Evolutionary conservation across 2,329 filamentous ascomycete species (phyloP).

Genomic region (Juglanconis juglandina): DNA sequence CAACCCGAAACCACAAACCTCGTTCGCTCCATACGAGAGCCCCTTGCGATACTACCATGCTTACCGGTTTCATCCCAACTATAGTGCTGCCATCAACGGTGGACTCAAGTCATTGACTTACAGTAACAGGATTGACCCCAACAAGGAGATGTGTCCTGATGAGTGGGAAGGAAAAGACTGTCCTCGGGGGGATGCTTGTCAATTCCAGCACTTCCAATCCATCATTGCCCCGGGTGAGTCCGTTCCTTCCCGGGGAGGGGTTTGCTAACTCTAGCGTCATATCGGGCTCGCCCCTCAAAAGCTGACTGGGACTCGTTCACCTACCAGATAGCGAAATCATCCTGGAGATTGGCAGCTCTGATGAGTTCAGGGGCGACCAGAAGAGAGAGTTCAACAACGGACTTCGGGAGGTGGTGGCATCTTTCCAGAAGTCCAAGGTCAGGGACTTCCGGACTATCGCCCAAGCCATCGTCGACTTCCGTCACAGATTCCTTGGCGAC

Average conservation of each 20-base stretch:
- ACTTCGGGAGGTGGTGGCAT: constrained; percentile 57
- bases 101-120: constrained; percentile 90
- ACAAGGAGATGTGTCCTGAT: constrained; percentile 70
- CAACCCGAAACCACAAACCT: constrained; percentile 12
- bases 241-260: constrained; percentile 18
- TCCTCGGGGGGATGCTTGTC: constrained; percentile 66
- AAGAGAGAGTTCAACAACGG: constrained; percentile 61
- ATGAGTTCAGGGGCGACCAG: constrained; percentile 60
- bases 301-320: constrained; percentile 43
- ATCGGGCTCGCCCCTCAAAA: constrained; percentile 36
- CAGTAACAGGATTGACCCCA: constrained; percentile 81
- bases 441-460: constrained; percentile 67
- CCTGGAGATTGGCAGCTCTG: constrained; percentile 65
- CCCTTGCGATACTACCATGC: constrained; percentile 79
- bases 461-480: constrained; percentile 63
- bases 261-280: constrained; percentile 19
- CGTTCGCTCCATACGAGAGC: constrained; percentile 67
- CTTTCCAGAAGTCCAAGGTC: constrained; percentile 56
- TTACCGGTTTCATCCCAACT: constrained; percentile 85
- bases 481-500: constrained; percentile 62
- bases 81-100: constrained; percentile 62
- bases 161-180: constrained; percentile 70
- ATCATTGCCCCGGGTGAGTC: constrained; percentile 74
- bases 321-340: constrained; percentile 69
- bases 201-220: constrained; percentile 73